Conservation (phyloP, 371 early-diverging fungal species). For the Lichtheimia ornata region DNA sequence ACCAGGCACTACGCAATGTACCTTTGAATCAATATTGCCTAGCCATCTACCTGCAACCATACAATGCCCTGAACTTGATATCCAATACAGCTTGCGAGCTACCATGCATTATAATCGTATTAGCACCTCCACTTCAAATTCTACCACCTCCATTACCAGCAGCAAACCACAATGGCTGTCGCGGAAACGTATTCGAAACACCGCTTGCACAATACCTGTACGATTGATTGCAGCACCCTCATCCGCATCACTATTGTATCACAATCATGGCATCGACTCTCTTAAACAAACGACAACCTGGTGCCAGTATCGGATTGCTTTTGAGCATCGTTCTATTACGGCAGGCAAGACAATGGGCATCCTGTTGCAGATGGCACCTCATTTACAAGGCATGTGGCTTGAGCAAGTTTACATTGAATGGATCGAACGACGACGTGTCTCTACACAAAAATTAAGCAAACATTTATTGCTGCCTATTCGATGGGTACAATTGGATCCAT, state of each 20-base stretch:
- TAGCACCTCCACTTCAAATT: not conserved
- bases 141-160: too few species aligned
- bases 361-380: not conserved
- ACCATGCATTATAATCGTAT: not conserved
- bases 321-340: not conserved
- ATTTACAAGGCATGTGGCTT: not conserved
- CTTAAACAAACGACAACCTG: slow-evolving; percentile 8
- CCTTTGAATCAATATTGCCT: slow-evolving; percentile 4
- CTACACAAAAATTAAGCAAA: not conserved
- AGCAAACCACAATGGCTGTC: not conserved
- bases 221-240: not conserved
- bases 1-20: slow-evolving; percentile 3
- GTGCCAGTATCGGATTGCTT: slow-evolving; percentile 8
- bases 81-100: not conserved
- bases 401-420: slow-evolving; percentile 5
- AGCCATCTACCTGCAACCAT: slow-evolving; percentile 1
- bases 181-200: not conserved
- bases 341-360: slow-evolving; percentile 1
- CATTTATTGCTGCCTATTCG: too few species aligned
- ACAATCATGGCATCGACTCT: not conserved
- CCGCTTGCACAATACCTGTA: not conserved
- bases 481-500: not conserved
- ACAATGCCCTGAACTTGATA: not conserved
- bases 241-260: slow-evolving; percentile 3
- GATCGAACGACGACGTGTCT: slow-evolving; percentile 1